phyloP scores from a whole-genome alignment of 495 filamentous ascomycete genomes.

The Tuber borchii region DNA sequence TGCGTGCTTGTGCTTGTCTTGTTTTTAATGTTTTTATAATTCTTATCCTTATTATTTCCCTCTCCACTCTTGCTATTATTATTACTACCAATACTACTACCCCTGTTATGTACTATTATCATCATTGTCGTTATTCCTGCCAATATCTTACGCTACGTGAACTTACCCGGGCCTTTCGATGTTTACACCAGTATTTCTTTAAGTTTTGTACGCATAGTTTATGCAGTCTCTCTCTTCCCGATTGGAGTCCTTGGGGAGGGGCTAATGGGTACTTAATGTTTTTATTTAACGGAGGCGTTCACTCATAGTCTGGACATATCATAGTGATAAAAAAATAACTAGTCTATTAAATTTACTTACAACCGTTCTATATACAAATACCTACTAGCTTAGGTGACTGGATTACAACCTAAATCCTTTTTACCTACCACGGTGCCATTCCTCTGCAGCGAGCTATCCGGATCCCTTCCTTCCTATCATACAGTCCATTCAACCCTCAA shows the following conservation, averaged over 20 bases:
- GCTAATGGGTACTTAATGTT: not conserved
- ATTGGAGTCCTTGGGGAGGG: not conserved
- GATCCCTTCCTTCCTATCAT: too few species aligned
- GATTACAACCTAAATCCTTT: not conserved
- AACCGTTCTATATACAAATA: not conserved
- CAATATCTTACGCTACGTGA: too few species aligned
- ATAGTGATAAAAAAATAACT: not conserved
- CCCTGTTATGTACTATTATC: not conserved
- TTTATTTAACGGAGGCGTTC: not conserved
- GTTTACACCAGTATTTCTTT: not conserved
- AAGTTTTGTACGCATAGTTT: not conserved
- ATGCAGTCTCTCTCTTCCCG: not conserved
- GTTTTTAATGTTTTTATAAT: not conserved
- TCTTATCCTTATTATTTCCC: not conserved
- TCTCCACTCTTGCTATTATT: not conserved
- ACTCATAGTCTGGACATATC: not conserved
- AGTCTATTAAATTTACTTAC: not conserved
- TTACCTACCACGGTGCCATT: not conserved
- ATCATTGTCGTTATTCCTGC: not conserved
- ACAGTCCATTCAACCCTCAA: too few species aligned
- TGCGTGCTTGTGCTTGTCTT: not conserved
- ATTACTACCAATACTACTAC: not conserved
- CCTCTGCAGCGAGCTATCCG: not conserved
- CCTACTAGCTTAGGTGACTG: not conserved
- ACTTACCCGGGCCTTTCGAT: too few species aligned